These are phyloP conservation scores for Ascochyta koolunga DNA, from an alignment of 2,329 filamentous ascomycete species.

Conservation along the genomic window DNA sequence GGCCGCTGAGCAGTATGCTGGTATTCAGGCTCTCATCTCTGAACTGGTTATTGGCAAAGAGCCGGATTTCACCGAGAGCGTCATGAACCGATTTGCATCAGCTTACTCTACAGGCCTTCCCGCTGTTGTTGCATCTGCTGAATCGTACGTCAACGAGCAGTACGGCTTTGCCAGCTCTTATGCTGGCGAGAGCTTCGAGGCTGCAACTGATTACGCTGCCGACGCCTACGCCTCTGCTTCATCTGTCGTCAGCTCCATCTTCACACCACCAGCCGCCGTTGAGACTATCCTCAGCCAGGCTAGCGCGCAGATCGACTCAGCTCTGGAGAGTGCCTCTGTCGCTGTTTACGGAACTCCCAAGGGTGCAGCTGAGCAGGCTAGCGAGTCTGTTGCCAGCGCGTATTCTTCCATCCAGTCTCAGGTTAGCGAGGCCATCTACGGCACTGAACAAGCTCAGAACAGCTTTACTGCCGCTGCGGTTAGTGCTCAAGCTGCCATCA, in stretches of 20 bases:
- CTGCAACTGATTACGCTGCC: conserved; percentile 60
- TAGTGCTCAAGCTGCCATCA: conserved; percentile 62
- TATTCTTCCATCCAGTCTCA: conserved; percentile 58
- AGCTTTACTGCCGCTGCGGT: conserved; percentile 61
- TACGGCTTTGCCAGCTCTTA: conserved; percentile 56
- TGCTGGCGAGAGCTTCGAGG: conserved; percentile 51
- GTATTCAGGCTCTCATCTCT: conserved; percentile 73
- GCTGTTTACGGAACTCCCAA: conserved; percentile 64
- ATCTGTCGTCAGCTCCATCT: conserved; percentile 55
- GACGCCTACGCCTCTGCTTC: conserved; percentile 56
- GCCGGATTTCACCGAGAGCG: conserved; percentile 80
- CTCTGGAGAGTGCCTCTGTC: conserved; percentile 63
- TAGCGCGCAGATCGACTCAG: conserved; percentile 62
- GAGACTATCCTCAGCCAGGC: conserved; percentile 64
- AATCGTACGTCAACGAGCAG: conserved; percentile 58
- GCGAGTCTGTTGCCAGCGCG: conserved; percentile 59
- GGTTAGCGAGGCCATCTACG: conserved; percentile 62
- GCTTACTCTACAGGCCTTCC: conserved; percentile 73
- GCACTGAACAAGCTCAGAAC: conserved; percentile 59
- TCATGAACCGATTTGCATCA: conserved; percentile 72
- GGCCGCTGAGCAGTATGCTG: conserved; percentile 69
- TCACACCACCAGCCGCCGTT: conserved; percentile 63
- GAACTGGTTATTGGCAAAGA: conserved; percentile 80
- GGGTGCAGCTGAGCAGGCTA: conserved; percentile 60
- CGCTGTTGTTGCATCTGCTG: conserved; percentile 60